Conservation (phyloP, 1,284 basidiomycete species). For the Ceraceosorus bombacis region DNA sequence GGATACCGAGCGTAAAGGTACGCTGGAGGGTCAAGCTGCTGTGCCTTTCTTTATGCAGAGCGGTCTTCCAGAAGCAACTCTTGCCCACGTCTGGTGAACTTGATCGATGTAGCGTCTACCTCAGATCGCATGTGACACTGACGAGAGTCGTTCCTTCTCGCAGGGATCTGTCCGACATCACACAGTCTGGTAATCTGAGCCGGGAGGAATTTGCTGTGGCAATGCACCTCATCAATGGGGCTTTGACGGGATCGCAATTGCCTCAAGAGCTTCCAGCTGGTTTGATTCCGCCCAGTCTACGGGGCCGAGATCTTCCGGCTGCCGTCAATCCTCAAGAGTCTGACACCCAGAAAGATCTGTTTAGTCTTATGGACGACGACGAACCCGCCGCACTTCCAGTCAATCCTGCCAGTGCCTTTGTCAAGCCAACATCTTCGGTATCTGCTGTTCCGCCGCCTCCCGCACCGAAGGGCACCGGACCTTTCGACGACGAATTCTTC, state of each 20-base stretch:
- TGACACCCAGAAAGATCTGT: conserved; percentile 49
- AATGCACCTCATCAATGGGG: conserved; percentile 85
- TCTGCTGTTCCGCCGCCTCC: conserved; percentile 53
- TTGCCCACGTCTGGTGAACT: conserved; percentile 75
- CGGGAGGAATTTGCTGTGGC: conserved; percentile 94
- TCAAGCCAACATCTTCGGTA: conserved; percentile 18
- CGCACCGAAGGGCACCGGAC: conserved; percentile 14
- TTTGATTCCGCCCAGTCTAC: conserved; percentile 74
- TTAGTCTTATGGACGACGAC: conserved; percentile 58
- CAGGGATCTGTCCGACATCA: conserved; percentile 76
- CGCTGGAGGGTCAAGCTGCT: conserved; percentile 84
- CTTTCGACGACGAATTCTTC: conserved; percentile 41
- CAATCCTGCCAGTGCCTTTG: conserved; percentile 37
- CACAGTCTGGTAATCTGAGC: conserved; percentile 77
- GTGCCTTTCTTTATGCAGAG: conserved; percentile 95
- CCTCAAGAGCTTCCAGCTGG: conserved; percentile 65
- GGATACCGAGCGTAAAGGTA: conserved; percentile 68
- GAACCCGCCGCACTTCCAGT: conserved; percentile 51
- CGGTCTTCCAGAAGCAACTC: conserved; percentile 69
- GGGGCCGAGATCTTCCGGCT: conserved; percentile 47
- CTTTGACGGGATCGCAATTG: conserved; percentile 68
- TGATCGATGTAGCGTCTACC: no score
- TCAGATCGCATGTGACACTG: neutral
- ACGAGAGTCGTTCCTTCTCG: conserved; percentile 53
- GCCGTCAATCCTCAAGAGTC: conserved; percentile 36